Conservation (phyloP, 2,329 filamentous ascomycete species). For the Aspergillus sojae region DNA sequence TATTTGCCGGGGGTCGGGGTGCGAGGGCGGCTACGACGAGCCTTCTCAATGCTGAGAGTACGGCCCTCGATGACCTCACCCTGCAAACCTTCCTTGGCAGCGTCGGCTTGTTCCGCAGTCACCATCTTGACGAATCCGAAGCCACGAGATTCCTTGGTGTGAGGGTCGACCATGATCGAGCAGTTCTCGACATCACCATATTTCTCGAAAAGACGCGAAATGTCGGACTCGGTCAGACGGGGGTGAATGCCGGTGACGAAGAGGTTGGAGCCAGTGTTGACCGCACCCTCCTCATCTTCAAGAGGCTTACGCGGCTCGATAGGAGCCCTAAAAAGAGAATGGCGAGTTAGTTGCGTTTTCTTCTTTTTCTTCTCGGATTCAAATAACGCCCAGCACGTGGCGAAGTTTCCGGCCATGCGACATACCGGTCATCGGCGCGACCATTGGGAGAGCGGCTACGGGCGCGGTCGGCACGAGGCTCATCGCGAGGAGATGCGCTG, state of each 20-base stretch:
- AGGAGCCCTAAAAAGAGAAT: constrained; percentile 43
- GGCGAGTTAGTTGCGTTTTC: background rate
- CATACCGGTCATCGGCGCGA: constrained; percentile 57
- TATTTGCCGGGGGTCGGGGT: constrained; percentile 98
- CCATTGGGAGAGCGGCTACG: constrained; percentile 68
- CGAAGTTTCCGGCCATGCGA: background rate
- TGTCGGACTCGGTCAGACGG: constrained; percentile 83
- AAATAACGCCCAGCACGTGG: background rate
- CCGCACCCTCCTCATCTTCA: constrained; percentile 71
- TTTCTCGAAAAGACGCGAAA: constrained; percentile 95
- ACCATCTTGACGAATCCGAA: constrained; percentile 99
- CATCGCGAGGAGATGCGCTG: constrained; percentile 66
- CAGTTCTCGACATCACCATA: constrained; percentile 99
- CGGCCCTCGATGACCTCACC: constrained; percentile 94
- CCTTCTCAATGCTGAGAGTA: constrained; percentile 98
- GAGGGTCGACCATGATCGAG: constrained; percentile 99
- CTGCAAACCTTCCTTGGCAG: constrained; percentile 93
- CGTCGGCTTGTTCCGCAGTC: constrained; percentile 90
- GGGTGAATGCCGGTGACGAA: constrained; percentile 99
- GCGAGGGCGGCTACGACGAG: constrained; percentile 88
- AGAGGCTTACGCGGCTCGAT: constrained; percentile 49
- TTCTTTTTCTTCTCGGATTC: background rate
- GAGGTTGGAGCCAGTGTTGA: constrained; percentile 95
- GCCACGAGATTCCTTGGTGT: constrained; percentile 96
- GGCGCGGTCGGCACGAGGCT: constrained; percentile 56